Conservation (phyloP, 495 filamentous ascomycete genomes). For the Recurvomyces mirabilis region DNA sequence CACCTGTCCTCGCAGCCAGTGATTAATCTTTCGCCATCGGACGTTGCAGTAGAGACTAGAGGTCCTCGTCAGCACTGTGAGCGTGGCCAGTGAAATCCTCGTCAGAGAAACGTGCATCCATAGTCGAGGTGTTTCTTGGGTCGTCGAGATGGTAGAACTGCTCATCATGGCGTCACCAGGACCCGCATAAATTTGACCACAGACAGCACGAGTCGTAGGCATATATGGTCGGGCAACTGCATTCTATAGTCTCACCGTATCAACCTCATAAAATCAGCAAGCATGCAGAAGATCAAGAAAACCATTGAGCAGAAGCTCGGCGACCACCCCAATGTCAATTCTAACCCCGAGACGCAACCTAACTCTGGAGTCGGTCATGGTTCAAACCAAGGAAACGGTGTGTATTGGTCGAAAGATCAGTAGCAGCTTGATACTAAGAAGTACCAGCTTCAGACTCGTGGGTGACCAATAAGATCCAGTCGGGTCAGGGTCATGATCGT, state of each 20-base stretch:
- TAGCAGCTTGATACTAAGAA: not conserved
- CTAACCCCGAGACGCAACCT: not conserved
- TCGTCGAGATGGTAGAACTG: too few relatives aligned
- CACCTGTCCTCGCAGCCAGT: too few relatives aligned
- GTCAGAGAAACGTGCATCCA: too few relatives aligned
- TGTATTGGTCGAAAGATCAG: not conserved
- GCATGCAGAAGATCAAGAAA: conserved; percentile 7
- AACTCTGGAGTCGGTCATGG: conserved; percentile 3
- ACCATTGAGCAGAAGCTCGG: conserved; percentile 12
- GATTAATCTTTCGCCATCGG: too few relatives aligned
- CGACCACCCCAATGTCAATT: conserved; percentile 9
- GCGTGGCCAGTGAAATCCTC: too few relatives aligned
- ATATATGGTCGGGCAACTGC: not conserved
- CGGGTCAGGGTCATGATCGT: conserved; percentile 1
- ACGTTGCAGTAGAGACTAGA: too few relatives aligned
- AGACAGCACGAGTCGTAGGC: not conserved
- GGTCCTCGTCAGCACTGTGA: too few relatives aligned
- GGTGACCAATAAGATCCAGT: conserved; percentile 9
- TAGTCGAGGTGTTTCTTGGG: too few relatives aligned
- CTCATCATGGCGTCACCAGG: too few relatives aligned
- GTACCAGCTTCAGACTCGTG: conserved; percentile 2
- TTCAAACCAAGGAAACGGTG: conserved; percentile 7
- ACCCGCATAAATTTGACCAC: too few relatives aligned
- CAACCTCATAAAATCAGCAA: not conserved
- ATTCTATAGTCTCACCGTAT: not conserved